Base-by-base conservation (phyloP, 2,329 filamentous ascomycete genomes). In the Simplicillium sp. region DNA sequence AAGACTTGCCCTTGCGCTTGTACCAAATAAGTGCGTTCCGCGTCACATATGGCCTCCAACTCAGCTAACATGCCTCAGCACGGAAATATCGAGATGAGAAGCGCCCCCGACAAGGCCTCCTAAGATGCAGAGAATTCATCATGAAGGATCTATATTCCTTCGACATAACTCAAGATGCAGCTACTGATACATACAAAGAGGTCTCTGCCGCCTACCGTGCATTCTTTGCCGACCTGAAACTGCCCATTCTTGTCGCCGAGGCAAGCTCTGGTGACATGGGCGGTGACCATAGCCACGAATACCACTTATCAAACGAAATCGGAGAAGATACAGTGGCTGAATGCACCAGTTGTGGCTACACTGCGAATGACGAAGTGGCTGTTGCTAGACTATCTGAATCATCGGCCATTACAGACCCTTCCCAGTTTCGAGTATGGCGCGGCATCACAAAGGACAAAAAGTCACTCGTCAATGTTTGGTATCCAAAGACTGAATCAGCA, bases 91-190 rank as follows among this genome's bases (percentile, higher is more conserved):
- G 92, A 37, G 92, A 98, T 64, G 92, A 98, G 62, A 75, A 83
- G 42, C 76, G 92, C 18, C 92, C 92, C 15, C 77, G 92, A 28
- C 86, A 94, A 51, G 92, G 92, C 11, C 70, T 98, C 2, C 68
- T 98, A 8, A 80, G 92, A 9, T 84, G 87, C 1, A 80, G 88
- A 46, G 92, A 98, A 55, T 98, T 98, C 53, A 65, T 87, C 50
- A 98, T 98, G 92, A 98, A 98, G 61, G 92, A 98, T 59, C 73
- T 98, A 1, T 98, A 98, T 59, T 96, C 89, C 0, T 98, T 98
- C 55, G 92, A 98, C 55, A 65, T 72, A 29, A 82, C 73, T 4
- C 58, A 70, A 1, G 64, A 75, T 18, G 66, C 75, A n/a, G 90
- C 90, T 2, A 66, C 89, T n/a, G 64, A 75, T 38, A 95, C 90